phyloP scores from a whole-genome alignment of 2,329 filamentous ascomycete species.

The Verticillium albo-atrum region DNA sequence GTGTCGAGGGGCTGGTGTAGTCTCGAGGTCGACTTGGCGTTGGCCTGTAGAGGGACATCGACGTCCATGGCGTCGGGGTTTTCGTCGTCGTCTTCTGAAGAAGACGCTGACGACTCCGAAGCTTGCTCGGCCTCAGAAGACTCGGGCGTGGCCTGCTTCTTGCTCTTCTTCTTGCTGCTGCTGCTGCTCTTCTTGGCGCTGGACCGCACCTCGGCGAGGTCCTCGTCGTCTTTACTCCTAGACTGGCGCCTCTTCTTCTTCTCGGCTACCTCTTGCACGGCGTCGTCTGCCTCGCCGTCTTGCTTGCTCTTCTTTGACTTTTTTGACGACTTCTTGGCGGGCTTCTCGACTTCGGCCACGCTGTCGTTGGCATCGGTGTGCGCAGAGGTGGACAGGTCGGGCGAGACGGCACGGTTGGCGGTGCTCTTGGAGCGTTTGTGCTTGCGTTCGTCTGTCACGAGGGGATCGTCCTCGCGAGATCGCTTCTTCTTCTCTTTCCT shows the following conservation, averaged over 20 bases:
- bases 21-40: slow-evolving; percentile 20
- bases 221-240: not conserved
- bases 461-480: slow-evolving; percentile 35
- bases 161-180: slow-evolving; percentile 24
- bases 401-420: not conserved
- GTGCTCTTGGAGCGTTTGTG: slow-evolving; percentile 47
- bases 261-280: slow-evolving; percentile 1
- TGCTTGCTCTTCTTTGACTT: not conserved
- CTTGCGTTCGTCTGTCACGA: slow-evolving; percentile 36
- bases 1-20: slow-evolving; percentile 31
- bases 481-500: slow-evolving; percentile 41
- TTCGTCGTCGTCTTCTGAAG: slow-evolving; percentile 1
- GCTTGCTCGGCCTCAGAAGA: slow-evolving; percentile 10
- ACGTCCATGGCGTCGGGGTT: slow-evolving; percentile 35
- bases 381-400: not conserved
- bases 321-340: slow-evolving; percentile 1
- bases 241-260: not conserved
- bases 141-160: slow-evolving; percentile 17
- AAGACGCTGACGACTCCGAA: not conserved
- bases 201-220: slow-evolving; percentile 1
- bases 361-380: slow-evolving; percentile 12
- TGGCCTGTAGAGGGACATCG: slow-evolving; percentile 22
- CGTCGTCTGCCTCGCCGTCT: slow-evolving; percentile 1
- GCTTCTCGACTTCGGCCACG: slow-evolving; percentile 10
- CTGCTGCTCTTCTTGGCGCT: slow-evolving; percentile 20